These are phyloP conservation scores for Astrothelium subdiscretum DNA, from an alignment of 495 filamentous ascomycete species.

Conservation along the genomic window DNA sequence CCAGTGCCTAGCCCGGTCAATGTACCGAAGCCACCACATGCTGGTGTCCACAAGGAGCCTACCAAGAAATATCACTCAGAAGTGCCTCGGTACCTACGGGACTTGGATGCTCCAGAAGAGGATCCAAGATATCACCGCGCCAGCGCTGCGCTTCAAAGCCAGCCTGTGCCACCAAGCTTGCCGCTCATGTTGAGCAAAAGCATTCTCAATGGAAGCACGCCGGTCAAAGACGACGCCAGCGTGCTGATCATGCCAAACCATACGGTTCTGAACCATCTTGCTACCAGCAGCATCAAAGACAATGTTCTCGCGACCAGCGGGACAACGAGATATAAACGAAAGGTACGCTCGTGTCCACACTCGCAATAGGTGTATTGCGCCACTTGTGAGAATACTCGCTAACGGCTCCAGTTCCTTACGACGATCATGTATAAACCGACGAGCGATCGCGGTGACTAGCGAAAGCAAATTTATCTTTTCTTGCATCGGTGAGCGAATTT, in stretches of 20 bases:
- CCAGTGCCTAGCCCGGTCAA: background rate
- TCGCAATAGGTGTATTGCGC: conserved; percentile 21
- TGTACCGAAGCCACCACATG: background rate
- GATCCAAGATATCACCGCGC: conserved; percentile 61
- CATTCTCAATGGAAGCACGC: conserved; percentile 77
- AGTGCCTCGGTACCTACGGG: conserved; percentile 74
- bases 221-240: conserved; percentile 95
- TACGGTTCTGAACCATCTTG: conserved; percentile 90
- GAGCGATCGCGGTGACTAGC: conserved; percentile 13
- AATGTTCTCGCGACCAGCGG: conserved; percentile 92
- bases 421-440: conserved; percentile 97
- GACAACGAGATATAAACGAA: conserved; percentile 90
- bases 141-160: conserved; percentile 54
- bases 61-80: conserved; percentile 45
- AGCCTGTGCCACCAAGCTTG: conserved; percentile 71
- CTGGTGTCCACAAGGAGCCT: conserved; percentile 15
- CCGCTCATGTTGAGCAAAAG: conserved; percentile 90
- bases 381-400: conserved; percentile 5
- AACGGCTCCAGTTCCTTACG: conserved; percentile 66
- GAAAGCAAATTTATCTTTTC: background rate
- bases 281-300: conserved; percentile 97
- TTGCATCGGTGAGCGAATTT: background rate
- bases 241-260: conserved; percentile 94
- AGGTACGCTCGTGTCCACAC: conserved; percentile 46
- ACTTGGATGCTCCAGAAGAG: conserved; percentile 66